Conservation (phyloP, 768 basidiomycete species). For the Inosperma sp. region DNA sequence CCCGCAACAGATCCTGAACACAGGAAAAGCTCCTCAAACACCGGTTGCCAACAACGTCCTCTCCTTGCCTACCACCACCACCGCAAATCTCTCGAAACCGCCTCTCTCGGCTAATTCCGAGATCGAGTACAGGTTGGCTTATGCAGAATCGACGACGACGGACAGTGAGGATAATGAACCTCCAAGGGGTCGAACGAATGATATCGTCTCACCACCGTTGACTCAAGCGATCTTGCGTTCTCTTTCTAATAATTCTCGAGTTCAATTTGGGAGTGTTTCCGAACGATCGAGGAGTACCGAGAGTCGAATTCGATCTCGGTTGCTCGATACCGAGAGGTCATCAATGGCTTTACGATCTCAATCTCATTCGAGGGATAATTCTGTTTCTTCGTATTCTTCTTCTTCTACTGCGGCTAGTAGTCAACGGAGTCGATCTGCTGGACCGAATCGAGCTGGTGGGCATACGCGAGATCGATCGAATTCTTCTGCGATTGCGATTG, state of each 20-base stretch:
- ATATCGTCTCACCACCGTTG: conserved; percentile 9
- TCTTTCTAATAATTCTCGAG: conserved; percentile 6
- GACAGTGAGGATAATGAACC: conserved; percentile 35
- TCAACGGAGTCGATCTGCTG: conserved; percentile 2
- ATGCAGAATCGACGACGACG: conserved; percentile 46
- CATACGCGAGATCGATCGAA: conserved; percentile 24
- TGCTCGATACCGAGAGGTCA: conserved; percentile 1
- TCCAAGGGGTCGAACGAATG: too few relatives aligned
- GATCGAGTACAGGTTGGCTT: conserved; percentile 48
- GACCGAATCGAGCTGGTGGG: conserved; percentile 2
- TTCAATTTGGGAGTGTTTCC: conserved; percentile 12
- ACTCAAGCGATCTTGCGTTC: conserved; percentile 8
- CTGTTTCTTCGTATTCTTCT: conserved; percentile 26
- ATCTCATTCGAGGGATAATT: conserved; percentile 18
- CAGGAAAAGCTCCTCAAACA: conserved; percentile 4
- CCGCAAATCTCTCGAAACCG: not conserved
- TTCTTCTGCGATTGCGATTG: conserved; percentile 39
- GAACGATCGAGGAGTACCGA: conserved; percentile 5
- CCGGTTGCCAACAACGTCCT: conserved; percentile 5
- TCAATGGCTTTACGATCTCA: too few relatives aligned
- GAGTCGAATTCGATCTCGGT: not conserved
- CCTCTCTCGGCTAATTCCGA: conserved; percentile 35
- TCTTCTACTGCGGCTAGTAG: conserved; percentile 15
- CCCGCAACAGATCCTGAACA: conserved; percentile 4
- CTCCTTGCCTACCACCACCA: not conserved